Conservation (phyloP, 306 rosid genomes). For the Quillaja saponaria region DNA sequence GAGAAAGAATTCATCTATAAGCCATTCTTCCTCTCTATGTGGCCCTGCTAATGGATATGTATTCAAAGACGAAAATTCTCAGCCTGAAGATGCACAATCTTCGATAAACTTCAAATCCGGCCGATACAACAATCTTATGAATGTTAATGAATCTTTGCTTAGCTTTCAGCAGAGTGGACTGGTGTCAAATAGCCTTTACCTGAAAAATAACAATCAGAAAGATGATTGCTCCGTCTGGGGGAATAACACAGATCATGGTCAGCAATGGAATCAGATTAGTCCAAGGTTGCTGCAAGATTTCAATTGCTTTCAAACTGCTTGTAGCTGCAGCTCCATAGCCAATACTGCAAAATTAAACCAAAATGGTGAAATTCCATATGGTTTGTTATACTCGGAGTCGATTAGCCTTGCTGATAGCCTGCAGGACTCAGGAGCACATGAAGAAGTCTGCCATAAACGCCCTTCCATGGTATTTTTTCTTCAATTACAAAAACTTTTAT, state of each 20-base stretch:
- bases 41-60: slow-evolving; percentile 30
- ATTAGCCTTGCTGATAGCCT: slow-evolving; percentile 39
- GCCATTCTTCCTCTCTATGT: slow-evolving; percentile 36
- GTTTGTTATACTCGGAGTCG: slow-evolving; percentile 61
- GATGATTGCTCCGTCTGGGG: slow-evolving; percentile 38
- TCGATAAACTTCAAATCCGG: slow-evolving; percentile 60
- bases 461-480: slow-evolving; percentile 44
- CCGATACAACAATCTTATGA: slow-evolving; percentile 16
- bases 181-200: slow-evolving; percentile 20
- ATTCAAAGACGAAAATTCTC: slow-evolving; percentile 30
- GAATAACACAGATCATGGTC: slow-evolving; percentile 26
- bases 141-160: slow-evolving; percentile 53
- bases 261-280: slow-evolving; percentile 41
- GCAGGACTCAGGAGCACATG: slow-evolving; percentile 40
- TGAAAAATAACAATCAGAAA: slow-evolving; percentile 29
- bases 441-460: slow-evolving; percentile 48
- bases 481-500: background rate
- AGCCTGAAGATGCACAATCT: slow-evolving; percentile 48
- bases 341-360: slow-evolving; percentile 38
- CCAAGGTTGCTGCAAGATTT: slow-evolving; percentile 42
- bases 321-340: slow-evolving; percentile 39
- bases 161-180: slow-evolving; percentile 55
- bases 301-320: slow-evolving; percentile 52
- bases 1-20: slow-evolving; percentile 40
- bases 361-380: slow-evolving; percentile 44